phyloP scores from a whole-genome alignment of 2,329 filamentous ascomycete species.

The Microascus cirrosus region DNA sequence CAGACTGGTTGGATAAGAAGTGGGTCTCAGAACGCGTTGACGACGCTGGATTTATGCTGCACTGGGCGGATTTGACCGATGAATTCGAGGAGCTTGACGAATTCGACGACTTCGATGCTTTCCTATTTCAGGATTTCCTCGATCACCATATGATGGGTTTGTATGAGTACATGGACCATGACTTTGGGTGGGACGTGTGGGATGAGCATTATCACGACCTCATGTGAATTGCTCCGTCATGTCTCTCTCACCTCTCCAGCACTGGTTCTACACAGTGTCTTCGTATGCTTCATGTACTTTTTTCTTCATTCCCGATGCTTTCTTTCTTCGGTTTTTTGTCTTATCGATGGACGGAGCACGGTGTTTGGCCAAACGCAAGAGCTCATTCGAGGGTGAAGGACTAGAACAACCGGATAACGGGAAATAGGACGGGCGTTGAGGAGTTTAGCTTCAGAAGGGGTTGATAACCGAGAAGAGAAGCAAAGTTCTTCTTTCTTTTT shows the following conservation, averaged over 20 bases:
- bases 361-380: neutral
- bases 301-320: neutral
- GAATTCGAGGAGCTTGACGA: neutral
- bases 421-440: neutral
- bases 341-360: neutral
- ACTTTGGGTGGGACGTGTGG: neutral
- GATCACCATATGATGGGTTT: neutral
- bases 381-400: neutral
- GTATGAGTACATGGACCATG: neutral
- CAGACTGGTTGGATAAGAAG: constrained; percentile 3
- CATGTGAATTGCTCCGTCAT: neutral
- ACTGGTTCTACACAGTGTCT: neutral
- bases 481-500: neutral
- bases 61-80: neutral
- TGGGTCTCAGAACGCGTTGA: constrained; percentile 3
- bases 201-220: neutral
- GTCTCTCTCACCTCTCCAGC: neutral
- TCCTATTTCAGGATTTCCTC: neutral
- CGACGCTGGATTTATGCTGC: neutral
- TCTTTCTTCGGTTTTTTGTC: neutral
- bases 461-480: neutral
- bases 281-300: neutral
- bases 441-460: neutral
- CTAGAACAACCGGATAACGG: neutral
- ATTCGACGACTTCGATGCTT: neutral